Conservation (phyloP, 306 rosid species). For the Cucumis sativus region Cucumber_9930_V3 NC_026656.2:19046501-19047000, state of each 20-base stretch:
- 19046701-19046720: not conserved
- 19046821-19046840: not conserved
- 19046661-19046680: not conserved
- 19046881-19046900: slow-evolving; percentile 26
- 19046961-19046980: slow-evolving; percentile 21
- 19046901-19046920: not conserved
- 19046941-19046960: slow-evolving; percentile 52
- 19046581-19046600: not conserved
- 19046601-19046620: not conserved
- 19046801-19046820: not conserved
- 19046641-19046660: not conserved
- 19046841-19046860: not conserved
- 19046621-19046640: not conserved
- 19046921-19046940: slow-evolving; percentile 18
- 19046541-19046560: not conserved
- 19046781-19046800: not conserved
- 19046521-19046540: not conserved
- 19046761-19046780: not conserved
- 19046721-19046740: not conserved
- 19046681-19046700: not conserved
- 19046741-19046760: not conserved
- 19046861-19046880: not conserved
- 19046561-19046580: not conserved
- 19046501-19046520: not conserved
- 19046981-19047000: slow-evolving; percentile 14